phyloP scores from a whole-genome alignment of 257 asterid genomes.

The Solanum rostratum region DNA sequence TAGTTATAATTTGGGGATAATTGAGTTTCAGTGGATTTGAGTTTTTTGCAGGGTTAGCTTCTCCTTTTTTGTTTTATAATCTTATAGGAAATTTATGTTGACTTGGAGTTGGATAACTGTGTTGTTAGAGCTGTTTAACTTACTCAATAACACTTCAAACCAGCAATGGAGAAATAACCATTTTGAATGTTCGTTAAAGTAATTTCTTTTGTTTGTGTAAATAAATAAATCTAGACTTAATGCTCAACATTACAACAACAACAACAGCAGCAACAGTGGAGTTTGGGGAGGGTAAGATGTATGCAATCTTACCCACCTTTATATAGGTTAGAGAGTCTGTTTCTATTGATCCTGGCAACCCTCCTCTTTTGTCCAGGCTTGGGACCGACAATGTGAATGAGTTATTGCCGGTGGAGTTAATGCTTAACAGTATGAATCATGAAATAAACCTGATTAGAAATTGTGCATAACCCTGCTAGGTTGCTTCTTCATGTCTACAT shows the following conservation, averaged over 20 bases:
- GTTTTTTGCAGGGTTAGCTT: neutral
- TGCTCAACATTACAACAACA: neutral
- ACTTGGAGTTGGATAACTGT: neutral
- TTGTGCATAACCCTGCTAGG: neutral
- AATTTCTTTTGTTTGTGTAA: neutral
- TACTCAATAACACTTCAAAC: neutral
- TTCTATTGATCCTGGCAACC: neutral
- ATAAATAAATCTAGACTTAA: neutral
- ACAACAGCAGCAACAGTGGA: neutral
- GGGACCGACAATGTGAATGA: neutral
- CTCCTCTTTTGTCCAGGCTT: neutral
- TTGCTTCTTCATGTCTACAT: neutral
- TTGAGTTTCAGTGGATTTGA: neutral
- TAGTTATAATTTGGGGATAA: neutral
- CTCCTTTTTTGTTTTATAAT: neutral
- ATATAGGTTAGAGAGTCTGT: neutral
- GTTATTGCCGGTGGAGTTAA: neutral
- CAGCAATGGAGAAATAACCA: neutral
- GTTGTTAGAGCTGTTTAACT: neutral
- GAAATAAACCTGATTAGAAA: neutral
- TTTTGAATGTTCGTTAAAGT: neutral
- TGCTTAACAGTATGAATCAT: neutral
- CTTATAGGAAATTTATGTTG: neutral
- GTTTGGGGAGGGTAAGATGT: neutral
- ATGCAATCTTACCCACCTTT: neutral